Evolutionary conservation across 2,329 filamentous ascomycete species (phyloP).

Genomic region (Dactylella cylindrospora): DNA sequence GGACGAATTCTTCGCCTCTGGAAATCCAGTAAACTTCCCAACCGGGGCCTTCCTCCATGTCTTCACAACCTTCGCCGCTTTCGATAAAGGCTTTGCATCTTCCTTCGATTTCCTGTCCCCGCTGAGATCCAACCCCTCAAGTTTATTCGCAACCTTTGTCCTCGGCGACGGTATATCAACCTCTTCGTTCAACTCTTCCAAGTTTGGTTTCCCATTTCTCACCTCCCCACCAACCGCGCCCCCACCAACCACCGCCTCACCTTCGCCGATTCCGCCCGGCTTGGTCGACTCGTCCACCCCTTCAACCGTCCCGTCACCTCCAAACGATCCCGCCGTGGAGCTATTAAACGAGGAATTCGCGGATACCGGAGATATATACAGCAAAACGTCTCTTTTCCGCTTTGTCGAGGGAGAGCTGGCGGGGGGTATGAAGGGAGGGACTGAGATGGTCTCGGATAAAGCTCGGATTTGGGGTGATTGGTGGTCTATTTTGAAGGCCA

Average conservation of each 20-base stretch:
- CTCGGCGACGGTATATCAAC: slow-evolving; percentile 33
- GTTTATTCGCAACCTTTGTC: slow-evolving; percentile 45
- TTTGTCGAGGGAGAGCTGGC: slow-evolving; percentile 43
- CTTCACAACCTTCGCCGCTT: slow-evolving; percentile 34
- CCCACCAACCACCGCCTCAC: slow-evolving; percentile 9
- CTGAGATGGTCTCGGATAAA: slow-evolving; percentile 26
- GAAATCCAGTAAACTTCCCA: slow-evolving; percentile 5
- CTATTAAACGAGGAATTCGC: slow-evolving; percentile 40
- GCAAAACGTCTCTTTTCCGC: slow-evolving; percentile 45
- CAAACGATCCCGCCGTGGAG: slow-evolving; percentile 31
- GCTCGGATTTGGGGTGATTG: slow-evolving; percentile 34
- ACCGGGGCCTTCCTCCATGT: slow-evolving; percentile 18
- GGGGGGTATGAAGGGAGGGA: slow-evolving; percentile 36
- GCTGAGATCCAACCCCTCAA: slow-evolving; percentile 41
- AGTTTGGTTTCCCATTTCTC: too few species aligned
- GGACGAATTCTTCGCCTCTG: slow-evolving; percentile 4
- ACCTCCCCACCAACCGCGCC: not conserved
- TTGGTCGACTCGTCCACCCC: slow-evolving; percentile 22
- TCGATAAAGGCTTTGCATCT: slow-evolving; percentile 14
- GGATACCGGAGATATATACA: slow-evolving; percentile 36
- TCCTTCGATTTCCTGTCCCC: slow-evolving; percentile 6
- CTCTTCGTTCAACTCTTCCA: too few species aligned
- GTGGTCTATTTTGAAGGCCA: slow-evolving; percentile 36
- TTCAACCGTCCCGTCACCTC: slow-evolving; percentile 13
- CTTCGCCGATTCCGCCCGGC: slow-evolving; percentile 4